Evolutionary conservation across 176 grass and related monocot species (phyloP).

Genomic region (bread wheat (Triticum aestivum)): IWGSC_CS_RefSeq_v2.1 NC_057800.1:8672249-8672748

Average conservation of each 20-base stretch:
- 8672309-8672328: not conserved
- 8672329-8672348: not conserved
- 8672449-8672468: constrained; percentile 67
- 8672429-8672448: constrained; percentile 96
- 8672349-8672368: constrained; percentile 23
- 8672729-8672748: constrained; percentile 91
- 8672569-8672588: constrained; percentile 90
- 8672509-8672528: constrained; percentile 12
- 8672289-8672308: constrained; percentile 11
- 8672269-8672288: not conserved
- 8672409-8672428: constrained; percentile 76
- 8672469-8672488: constrained; percentile 3
- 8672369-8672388: constrained; percentile 49
- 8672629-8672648: constrained; percentile 1
- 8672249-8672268: constrained; percentile 78
- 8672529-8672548: constrained; percentile 56
- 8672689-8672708: constrained; percentile 33
- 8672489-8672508: constrained; percentile 6
- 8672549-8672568: constrained; percentile 82
- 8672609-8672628: constrained; percentile 84
- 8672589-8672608: constrained; percentile 75
- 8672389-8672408: constrained; percentile 79
- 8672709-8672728: constrained; percentile 96
- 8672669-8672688: constrained; percentile 23
- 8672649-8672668: constrained; percentile 4